phyloP scores from a whole-genome alignment of 345 rosid species.

The Psidium guajava region DNA sequence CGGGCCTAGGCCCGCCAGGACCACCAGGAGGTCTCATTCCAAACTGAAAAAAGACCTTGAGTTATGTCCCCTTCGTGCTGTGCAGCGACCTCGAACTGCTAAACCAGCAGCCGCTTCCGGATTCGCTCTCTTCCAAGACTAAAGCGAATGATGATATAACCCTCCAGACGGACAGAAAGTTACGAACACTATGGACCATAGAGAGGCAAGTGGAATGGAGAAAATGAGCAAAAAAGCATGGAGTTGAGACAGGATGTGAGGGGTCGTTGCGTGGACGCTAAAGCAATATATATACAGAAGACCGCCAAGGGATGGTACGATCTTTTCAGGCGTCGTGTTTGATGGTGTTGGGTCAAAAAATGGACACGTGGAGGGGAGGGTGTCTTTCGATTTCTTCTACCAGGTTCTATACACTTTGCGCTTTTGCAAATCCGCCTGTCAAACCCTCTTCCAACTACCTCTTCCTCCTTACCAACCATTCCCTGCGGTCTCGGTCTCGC shows the following conservation, averaged over 20 bases:
- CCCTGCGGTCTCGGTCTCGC: neutral
- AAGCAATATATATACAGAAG: neutral
- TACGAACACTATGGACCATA: neutral
- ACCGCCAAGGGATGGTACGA: neutral
- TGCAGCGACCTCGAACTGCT: neutral
- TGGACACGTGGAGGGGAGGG: neutral
- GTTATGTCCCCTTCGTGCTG: neutral
- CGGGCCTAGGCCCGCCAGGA: neutral
- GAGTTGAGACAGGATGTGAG: neutral
- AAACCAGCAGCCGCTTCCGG: neutral
- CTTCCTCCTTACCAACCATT: neutral
- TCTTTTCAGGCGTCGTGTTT: neutral
- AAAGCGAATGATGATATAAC: neutral
- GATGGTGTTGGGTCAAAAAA: neutral
- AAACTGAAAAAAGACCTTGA: neutral
- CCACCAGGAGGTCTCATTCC: slow-evolving; percentile 15
- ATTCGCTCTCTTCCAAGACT: neutral
- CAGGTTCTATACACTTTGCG: neutral
- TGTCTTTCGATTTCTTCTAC: neutral
- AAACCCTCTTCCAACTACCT: neutral
- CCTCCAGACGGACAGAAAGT: neutral
- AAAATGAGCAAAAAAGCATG: neutral
- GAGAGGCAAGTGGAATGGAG: neutral
- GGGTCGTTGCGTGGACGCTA: neutral
- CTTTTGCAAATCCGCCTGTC: neutral